Conservation (phyloP, 371 early-diverging fungal genomes). For the Rhizopus arrhizus region DNA sequence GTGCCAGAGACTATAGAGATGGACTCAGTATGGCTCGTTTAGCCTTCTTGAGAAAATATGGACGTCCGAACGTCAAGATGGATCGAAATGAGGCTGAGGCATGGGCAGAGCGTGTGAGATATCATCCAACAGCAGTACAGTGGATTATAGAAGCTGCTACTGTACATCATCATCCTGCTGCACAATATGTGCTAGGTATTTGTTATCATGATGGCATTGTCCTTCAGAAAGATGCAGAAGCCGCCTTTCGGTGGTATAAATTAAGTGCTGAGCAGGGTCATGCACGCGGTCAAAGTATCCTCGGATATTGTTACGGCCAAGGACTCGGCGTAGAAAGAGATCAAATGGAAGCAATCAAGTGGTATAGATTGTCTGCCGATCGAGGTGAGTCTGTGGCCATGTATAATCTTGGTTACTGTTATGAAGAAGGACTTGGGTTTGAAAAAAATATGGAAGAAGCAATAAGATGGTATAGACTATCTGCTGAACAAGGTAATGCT, state of each 20-base stretch:
- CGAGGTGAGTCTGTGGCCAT: constrained; percentile 80
- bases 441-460: constrained; percentile 39
- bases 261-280: constrained; percentile 89
- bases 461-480: constrained; percentile 54
- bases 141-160: too few species aligned
- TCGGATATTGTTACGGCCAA: constrained; percentile 44
- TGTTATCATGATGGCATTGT: constrained; percentile 84
- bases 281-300: constrained; percentile 51
- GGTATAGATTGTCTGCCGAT: constrained; percentile 88
- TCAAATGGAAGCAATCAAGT: constrained; percentile 75
- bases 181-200: constrained; percentile 60
- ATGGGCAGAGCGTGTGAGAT: too few species aligned
- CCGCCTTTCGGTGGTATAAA: constrained; percentile 83
- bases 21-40: too few species aligned
- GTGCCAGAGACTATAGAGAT: too few species aligned
- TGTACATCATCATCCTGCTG: constrained; percentile 23
- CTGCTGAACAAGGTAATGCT: constrained; percentile 73
- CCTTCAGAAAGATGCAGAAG: constrained; percentile 64
- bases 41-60: too few species aligned
- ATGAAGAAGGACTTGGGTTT: constrained; percentile 75
- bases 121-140: too few species aligned
- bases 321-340: constrained; percentile 89
- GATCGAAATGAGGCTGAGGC: too few species aligned
- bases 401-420: constrained; percentile 78
- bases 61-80: too few species aligned